Conservation (phyloP, 164 flowering plant species). For the Macadamia tetraphylla region DNA sequence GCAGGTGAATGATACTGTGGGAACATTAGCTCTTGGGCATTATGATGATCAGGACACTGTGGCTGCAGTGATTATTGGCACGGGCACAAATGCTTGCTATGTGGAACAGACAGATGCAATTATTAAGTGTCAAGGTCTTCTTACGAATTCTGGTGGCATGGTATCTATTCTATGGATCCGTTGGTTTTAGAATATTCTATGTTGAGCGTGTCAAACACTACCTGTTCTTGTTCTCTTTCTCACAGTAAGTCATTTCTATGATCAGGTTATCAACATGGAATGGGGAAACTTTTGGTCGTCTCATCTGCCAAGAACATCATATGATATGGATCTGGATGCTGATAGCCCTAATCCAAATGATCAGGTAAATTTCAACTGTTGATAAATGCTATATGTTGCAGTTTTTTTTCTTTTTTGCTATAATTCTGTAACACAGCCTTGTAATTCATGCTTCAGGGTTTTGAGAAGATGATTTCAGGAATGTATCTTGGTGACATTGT, state of each 20-base stretch:
- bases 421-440: background rate
- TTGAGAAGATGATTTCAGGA: constrained; percentile 97
- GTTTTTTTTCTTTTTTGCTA: background rate
- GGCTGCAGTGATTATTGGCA: constrained; percentile 89
- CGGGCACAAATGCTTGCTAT: constrained; percentile 96
- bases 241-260: constrained; percentile 2
- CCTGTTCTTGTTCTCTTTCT: background rate
- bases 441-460: constrained; percentile 55
- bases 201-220: background rate
- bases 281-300: constrained; percentile 97
- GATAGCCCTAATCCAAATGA: constrained; percentile 82
- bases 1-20: constrained; percentile 93
- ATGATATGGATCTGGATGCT: constrained; percentile 75
- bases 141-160: constrained; percentile 77
- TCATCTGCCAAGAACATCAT: constrained; percentile 84
- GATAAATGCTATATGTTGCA: background rate
- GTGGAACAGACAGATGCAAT: constrained; percentile 88
- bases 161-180: constrained; percentile 33
- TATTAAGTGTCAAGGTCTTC: constrained; percentile 81
- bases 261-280: constrained; percentile 87
- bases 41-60: constrained; percentile 88
- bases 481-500: constrained; percentile 97
- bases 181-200: background rate
- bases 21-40: constrained; percentile 88
- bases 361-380: constrained; percentile 39